phyloP scores from a whole-genome alignment of 805 yeast genomes.

The Monosporozyma aerobia region DNA sequence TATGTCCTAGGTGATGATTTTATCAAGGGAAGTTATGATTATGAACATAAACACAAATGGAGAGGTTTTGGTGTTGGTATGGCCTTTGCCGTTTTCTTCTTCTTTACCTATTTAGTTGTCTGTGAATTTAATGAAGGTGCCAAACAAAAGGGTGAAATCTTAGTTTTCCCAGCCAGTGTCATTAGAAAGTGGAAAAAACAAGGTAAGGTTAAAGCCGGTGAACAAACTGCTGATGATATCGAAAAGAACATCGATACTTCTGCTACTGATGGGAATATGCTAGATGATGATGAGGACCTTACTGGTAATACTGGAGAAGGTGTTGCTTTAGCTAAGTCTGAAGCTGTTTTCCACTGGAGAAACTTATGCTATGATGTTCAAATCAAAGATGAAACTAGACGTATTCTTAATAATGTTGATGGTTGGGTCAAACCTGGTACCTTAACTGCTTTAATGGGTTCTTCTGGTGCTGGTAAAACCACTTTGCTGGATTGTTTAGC shows the following conservation, averaged over 20 bases:
- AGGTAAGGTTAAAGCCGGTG: constrained; percentile 17
- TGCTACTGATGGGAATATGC: constrained; percentile 18
- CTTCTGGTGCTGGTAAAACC: constrained; percentile 77
- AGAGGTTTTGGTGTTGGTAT: constrained; percentile 55
- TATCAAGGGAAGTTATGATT: constrained; percentile 36
- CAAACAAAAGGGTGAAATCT: constrained; percentile 62
- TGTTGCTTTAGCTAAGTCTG: constrained; percentile 26
- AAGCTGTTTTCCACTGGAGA: constrained; percentile 68
- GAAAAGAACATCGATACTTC: constrained; percentile 13
- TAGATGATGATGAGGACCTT: constrained; percentile 14
- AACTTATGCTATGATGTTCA: constrained; percentile 63
- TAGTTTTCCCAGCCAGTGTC: constrained; percentile 46
- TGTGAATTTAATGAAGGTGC: constrained; percentile 55
- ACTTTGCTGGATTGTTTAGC: constrained; percentile 64
- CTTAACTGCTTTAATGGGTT: constrained; percentile 69
- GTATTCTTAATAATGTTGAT: constrained; percentile 55
- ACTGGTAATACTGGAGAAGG: constrained; percentile 6
- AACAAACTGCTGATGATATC: constrained; percentile 17
- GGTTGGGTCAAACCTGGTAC: constrained; percentile 84
- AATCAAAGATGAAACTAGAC: constrained; percentile 51
- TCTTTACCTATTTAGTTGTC: constrained; percentile 41
- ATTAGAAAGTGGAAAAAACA: constrained; percentile 40
- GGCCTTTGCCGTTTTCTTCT: constrained; percentile 48
- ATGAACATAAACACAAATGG: constrained; percentile 45
- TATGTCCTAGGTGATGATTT: constrained; percentile 46